Conservation (phyloP, 495 filamentous ascomycete genomes). For the Immersiella caudata region DNA sequence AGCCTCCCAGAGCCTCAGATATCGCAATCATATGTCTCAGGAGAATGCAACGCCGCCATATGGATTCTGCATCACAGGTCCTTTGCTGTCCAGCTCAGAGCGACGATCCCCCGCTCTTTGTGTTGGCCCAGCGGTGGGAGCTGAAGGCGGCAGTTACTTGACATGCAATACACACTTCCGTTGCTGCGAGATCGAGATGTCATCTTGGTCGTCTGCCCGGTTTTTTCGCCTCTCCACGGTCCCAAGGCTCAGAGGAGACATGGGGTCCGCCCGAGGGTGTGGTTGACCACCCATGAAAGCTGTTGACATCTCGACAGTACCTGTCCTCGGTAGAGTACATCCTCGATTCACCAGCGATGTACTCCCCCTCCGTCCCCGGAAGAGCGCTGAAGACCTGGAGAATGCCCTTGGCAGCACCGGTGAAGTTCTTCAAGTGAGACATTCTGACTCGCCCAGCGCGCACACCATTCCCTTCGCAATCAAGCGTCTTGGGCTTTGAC, state of each 20-base stretch:
- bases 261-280: background rate
- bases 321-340: background rate
- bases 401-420: background rate
- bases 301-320: background rate
- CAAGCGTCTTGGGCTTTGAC: background rate
- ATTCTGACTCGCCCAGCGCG: background rate
- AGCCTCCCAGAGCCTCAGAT: background rate
- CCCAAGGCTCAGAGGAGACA: background rate
- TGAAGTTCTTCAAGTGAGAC: constrained; percentile 1
- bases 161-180: background rate
- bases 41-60: background rate
- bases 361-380: background rate
- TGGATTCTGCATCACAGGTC: background rate
- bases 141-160: background rate
- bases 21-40: background rate
- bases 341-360: background rate
- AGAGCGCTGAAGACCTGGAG: background rate
- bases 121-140: background rate
- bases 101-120: background rate
- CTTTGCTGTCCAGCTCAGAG: background rate
- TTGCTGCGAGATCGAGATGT: background rate
- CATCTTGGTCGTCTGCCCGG: background rate
- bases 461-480: background rate
- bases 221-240: background rate
- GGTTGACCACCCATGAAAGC: background rate